Base-by-base conservation (phyloP, 2,329 filamentous ascomycete genomes). In the Pseudogymnoascus sp. region DNA sequence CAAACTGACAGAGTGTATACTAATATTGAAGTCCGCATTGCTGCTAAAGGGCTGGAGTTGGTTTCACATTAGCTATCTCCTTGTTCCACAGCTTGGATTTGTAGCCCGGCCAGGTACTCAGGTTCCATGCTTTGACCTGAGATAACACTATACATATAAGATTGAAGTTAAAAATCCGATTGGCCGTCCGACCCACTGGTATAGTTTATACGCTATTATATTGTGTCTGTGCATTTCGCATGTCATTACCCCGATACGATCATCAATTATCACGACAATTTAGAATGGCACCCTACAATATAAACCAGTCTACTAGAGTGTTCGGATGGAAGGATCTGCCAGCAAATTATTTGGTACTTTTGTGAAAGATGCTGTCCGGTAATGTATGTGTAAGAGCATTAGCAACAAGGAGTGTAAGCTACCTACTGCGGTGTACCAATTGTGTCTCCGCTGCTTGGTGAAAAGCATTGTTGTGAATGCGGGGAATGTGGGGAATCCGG, bases 91-190 rank as follows among this genome's bases (percentile, higher is more conserved):
- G 67, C 60, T 63, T 70, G 38, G 66, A 70, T 69, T 73, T 73
- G 62, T 71, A 72, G 39, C 66, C 67, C 18, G 70, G 67, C 62
- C 68, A 70, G n/a, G 67, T 69, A 39, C 70, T 72, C 61, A 85
- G 69, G 67, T 86, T 85, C 84, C 84, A 87, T 1, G 84, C 83
- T 74, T 85, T 86, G 62, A 87, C 83, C n/a, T 4, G 22, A 25
- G 22, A 25, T 25, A 25, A 25, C 22, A 25, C 22, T 25, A 25
- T 25, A 25, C 22, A 25, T 25, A 25, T 25, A 25, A 25, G 22
- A 25, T 25, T 25, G 22, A 25, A 25, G 22, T 25, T 25, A 25
- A 25, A 25, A 25, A 25, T 25, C 22, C 22, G 22, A 25, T 25
- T 25, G 22, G 22, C 22, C 3, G 3, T 25, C 22, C 22, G 22